Evolutionary conservation across 2,329 filamentous ascomycete genomes (phyloP), one percentile per base, ranked within the genome.

Genomic region (Fusarium sp.): DNA sequence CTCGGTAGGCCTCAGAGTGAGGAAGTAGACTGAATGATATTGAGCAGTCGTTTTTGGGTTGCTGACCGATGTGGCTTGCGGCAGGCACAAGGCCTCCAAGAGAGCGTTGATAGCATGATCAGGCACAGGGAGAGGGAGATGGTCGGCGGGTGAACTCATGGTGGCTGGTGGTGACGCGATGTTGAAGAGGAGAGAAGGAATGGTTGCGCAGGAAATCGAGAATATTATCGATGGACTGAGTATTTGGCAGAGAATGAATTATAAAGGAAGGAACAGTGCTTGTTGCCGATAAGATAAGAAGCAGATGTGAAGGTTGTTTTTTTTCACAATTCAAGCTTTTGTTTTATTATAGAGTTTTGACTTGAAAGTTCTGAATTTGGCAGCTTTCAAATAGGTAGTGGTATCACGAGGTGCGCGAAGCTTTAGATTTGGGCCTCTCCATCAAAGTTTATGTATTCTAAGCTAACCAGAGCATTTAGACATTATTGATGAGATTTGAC

Each of bases 401-500:
- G 9, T 2, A 42, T 42, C n/a, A 44, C 15, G 0, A 1, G 10
- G n/a, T 24, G n/a, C 10, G 2, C n/a, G 7, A 24, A 13, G 2
- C 0, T 24, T 24, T 24, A 1, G 14, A 20, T 42, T 41, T 33
- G 31, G 31, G 31, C 12, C 2, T 33, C 31, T 13, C 12, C 13
- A 33, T 33, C 4, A 33, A 33, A 33, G 31, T 13, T 41, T n/a
- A 1, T 41, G 0, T 10, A 41, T 1, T 15, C 39, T n/a, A 5
- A 41, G 39, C 4, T 24, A 2, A n/a, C 15, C 11, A 15, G 8
- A n/a, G 22, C 13, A 2, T n/a, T 8, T 41, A 0, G 14, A 41
- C 0, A 0, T 7, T n/a, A n/a, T n/a, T 15, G 39, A n/a, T 13
- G 0, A n/a, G 39, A 41, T 41, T 14, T 15, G 7, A 1, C 13